Base-by-base conservation (phyloP, 2,329 filamentous ascomycete genomes). In the Calonectria crousiana region DNA sequence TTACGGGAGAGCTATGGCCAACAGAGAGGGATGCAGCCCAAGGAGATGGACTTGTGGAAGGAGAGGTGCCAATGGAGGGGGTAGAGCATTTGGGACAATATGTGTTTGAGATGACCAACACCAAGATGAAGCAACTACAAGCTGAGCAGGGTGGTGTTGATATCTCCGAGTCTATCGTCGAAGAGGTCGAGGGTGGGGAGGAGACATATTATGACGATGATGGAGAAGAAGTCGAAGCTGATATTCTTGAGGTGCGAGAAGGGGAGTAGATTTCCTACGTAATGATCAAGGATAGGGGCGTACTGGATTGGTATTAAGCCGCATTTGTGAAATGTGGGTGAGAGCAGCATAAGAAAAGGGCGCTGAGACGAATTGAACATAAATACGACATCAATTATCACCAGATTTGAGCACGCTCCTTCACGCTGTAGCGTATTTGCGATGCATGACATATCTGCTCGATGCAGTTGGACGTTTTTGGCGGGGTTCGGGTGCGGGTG, bases 31-130 rank as follows among this genome's bases (percentile, higher is more conserved):
- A 86, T 5, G 83, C 87, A 14, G 81, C 84, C 2, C 86, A 86
- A 6, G 88, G 88, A 60, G 80, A 80, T 5, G 76, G 77, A 9
- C 82, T 87, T 9, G 86, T 91, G 9, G 85, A 88, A 2, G 89
- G 89, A 16, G 89, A 91, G 79, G 93, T 92, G 1, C 88, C 92
- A 26, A 98, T 99, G 95, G 94, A 96, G 80, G 92, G 94, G 41
- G 93, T 98, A 1, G 96, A 99, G 87, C 97, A 99, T 86, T 85
- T 99, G 44, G 97, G 97, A 0, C 94, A 98, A 85, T 99, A 98
- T 84, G 96, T 99, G 28, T 98, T 92, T 83, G 95, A 99, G 84
- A 99, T 99, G 95, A 98, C 95, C 4, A 91, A 93, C 60, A 91
- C 89, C 1, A 89, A 85, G 81, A 77, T 90, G 44, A 84, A 87